phyloP scores from a whole-genome alignment of 306 rosid genomes.

The Glycine tomentella region DNA sequence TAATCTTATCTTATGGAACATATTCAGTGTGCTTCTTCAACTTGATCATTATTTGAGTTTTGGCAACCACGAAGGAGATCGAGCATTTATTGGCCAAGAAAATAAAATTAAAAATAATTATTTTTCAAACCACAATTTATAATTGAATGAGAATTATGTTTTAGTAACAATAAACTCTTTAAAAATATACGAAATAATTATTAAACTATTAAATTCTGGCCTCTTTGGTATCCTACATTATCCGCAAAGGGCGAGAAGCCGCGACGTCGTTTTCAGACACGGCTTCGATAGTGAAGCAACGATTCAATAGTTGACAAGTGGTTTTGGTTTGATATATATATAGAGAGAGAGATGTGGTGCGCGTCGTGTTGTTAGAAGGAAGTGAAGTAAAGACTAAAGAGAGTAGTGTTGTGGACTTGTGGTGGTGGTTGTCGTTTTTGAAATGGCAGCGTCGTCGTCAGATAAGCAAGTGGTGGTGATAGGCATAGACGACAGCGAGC shows the following conservation, averaged over 20 bases:
- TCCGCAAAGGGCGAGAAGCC: not conserved
- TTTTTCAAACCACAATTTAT: too few relatives aligned
- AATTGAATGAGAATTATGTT: too few relatives aligned
- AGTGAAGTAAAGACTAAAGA: too few relatives aligned
- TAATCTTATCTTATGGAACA: too few relatives aligned
- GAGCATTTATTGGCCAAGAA: not conserved
- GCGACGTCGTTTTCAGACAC: conserved; percentile 17
- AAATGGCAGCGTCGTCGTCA: conserved; percentile 44
- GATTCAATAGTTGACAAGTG: not conserved
- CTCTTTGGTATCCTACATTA: not conserved
- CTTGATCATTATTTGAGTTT: too few relatives aligned
- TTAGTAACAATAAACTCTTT: too few relatives aligned
- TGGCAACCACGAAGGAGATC: too few relatives aligned
- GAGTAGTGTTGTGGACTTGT: too few relatives aligned
- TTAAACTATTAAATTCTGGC: not conserved
- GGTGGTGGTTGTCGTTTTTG: too few relatives aligned
- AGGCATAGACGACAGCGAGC: conserved; percentile 80
- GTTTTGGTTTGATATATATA: not conserved
- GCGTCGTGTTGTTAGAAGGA: too few relatives aligned
- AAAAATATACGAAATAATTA: too few relatives aligned
- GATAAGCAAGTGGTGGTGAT: conserved; percentile 75
- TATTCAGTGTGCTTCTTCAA: not conserved
- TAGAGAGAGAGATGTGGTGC: not conserved
- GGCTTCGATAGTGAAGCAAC: not conserved
- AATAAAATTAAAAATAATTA: too few relatives aligned